Conservation (phyloP, 345 rosid genomes). For the Lumnitzera racemosa region DNA sequence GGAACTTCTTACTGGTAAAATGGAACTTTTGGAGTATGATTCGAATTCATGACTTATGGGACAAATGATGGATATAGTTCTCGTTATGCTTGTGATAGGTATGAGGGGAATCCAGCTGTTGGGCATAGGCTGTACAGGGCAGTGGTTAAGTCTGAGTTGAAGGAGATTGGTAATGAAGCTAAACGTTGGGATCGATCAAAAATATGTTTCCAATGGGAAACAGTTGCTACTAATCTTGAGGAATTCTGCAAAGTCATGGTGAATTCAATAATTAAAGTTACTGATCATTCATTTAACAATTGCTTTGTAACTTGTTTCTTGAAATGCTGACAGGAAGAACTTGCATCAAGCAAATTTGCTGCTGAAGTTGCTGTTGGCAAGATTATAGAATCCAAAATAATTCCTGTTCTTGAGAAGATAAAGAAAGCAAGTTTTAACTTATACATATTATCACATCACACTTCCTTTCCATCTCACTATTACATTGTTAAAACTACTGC, state of each 20-base stretch:
- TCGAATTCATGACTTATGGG: constrained; percentile 10
- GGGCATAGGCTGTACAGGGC: constrained; percentile 82
- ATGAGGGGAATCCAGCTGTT: constrained; percentile 52
- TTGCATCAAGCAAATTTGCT: constrained; percentile 43
- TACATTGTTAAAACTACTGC: neutral
- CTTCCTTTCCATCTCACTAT: neutral
- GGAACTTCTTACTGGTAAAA: constrained; percentile 65
- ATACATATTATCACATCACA: neutral
- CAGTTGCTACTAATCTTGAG: constrained; percentile 64
- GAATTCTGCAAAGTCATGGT: constrained; percentile 58
- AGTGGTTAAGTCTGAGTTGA: constrained; percentile 23
- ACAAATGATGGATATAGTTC: constrained; percentile 8
- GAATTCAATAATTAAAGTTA: constrained; percentile 17
- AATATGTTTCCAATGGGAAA: constrained; percentile 51
- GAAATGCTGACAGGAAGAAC: constrained; percentile 44
- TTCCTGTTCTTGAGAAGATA: constrained; percentile 53
- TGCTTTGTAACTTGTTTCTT: constrained; percentile 8
- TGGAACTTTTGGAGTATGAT: neutral
- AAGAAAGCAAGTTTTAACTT: constrained; percentile 40
- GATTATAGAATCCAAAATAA: constrained; percentile 39
- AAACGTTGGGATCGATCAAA: constrained; percentile 20
- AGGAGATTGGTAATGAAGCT: constrained; percentile 25
- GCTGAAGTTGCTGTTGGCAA: constrained; percentile 45
- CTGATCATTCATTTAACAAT: neutral
- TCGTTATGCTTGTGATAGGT: constrained; percentile 29